These are phyloP conservation scores for Hygrophorus pudorinus DNA, from an alignment of 768 basidiomycete species.

Conservation along the genomic window DNA sequence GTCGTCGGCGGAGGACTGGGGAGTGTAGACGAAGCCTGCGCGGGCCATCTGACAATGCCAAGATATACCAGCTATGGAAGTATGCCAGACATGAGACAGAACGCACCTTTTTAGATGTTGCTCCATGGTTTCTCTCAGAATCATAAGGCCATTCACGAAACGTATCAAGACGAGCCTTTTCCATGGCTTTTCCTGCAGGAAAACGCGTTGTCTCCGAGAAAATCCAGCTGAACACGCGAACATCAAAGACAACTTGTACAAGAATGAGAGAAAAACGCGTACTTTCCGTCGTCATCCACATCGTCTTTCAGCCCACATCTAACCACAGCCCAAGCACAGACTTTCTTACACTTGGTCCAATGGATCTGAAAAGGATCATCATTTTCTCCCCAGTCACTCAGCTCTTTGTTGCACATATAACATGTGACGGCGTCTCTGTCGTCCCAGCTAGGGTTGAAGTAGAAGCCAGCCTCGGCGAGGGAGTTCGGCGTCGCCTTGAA, in stretches of 20 bases:
- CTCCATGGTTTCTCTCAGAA: slow-evolving; percentile 45
- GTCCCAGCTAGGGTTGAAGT: slow-evolving; percentile 58
- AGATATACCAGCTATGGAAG: not conserved
- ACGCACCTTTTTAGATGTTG: slow-evolving; percentile 59
- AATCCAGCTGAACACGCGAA: slow-evolving; percentile 35
- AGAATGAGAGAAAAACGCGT: slow-evolving; percentile 14
- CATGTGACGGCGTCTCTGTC: slow-evolving; percentile 74
- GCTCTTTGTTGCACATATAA: slow-evolving; percentile 72
- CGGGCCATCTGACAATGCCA: slow-evolving; percentile 58
- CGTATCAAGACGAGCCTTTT: slow-evolving; percentile 61
- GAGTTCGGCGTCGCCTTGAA: slow-evolving; percentile 63
- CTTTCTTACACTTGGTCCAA: slow-evolving; percentile 49
- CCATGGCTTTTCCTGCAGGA: slow-evolving; percentile 61
- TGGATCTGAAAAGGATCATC: slow-evolving; percentile 89
- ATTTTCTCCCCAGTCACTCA: slow-evolving; percentile 74
- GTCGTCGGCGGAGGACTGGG: slow-evolving; percentile 61
- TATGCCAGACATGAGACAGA: not conserved
- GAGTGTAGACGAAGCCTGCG: slow-evolving; percentile 81
- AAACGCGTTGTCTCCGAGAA: slow-evolving; percentile 50
- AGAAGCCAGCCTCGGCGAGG: slow-evolving; percentile 88
- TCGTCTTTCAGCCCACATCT: slow-evolving; percentile 62
- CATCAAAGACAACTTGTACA: not conserved
- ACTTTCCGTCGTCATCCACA: slow-evolving; percentile 48
- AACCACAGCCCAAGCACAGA: slow-evolving; percentile 74
- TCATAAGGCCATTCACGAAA: slow-evolving; percentile 59